A percentile compares a stretch with the other conserved stretches of the same genome.
These are phyloP conservation scores for Lepidium campestre DNA, from an alignment of 441 rosid genomes.

Conservation along the genomic window DNA sequence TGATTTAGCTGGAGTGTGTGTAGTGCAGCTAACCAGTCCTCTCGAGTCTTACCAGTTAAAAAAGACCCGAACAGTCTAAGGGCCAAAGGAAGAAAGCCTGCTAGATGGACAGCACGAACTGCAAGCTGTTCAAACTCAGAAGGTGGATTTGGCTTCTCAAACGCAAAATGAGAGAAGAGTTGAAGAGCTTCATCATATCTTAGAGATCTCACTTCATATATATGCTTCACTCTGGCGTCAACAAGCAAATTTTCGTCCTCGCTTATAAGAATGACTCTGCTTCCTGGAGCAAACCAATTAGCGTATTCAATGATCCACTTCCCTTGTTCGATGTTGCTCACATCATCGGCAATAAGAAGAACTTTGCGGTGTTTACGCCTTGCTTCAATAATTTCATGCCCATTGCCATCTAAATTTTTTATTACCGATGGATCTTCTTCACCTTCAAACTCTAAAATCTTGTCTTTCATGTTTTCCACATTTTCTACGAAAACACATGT, in stretches of 20 bases:
- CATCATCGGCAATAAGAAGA: not conserved
- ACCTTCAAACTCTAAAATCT: not conserved
- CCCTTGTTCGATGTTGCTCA: not conserved
- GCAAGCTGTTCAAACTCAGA: not conserved
- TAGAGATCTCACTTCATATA: not conserved
- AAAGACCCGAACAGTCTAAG: conserved; percentile 6
- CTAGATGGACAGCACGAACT: not conserved
- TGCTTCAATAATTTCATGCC: not conserved
- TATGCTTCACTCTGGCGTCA: not conserved
- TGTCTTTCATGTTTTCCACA: not conserved
- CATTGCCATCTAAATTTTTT: not conserved
- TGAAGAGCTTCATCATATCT: conserved; percentile 11
- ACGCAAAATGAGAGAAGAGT: conserved; percentile 4
- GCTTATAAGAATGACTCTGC: not conserved
- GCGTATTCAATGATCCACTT: not conserved
- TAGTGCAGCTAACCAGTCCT: conserved; percentile 4
- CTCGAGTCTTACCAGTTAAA: not conserved
- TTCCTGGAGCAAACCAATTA: conserved; percentile 1
- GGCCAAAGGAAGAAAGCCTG: conserved; percentile 24
- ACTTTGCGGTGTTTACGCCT: not conserved
- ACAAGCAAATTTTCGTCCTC: not conserved
- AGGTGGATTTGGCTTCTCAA: not conserved
- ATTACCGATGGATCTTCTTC: not conserved
- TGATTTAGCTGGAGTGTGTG: not conserved
- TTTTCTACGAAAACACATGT: not conserved